Conservation (phyloP, 768 basidiomycete species). For the Udeniomyces megalosporus region DNA sequence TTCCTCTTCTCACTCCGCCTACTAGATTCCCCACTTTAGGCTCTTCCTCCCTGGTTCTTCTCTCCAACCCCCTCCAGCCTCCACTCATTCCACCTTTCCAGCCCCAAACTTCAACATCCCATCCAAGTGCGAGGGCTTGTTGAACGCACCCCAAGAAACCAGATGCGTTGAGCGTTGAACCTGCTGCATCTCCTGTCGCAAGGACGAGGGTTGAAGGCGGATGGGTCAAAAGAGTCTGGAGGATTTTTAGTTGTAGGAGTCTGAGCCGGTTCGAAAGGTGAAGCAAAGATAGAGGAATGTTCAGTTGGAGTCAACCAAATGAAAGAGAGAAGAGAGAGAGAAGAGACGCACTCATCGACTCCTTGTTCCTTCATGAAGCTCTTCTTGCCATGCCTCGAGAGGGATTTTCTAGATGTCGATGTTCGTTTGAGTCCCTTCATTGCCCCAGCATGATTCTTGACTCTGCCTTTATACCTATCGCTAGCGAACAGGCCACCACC, state of each 20-base stretch:
- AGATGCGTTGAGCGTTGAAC: constrained; percentile 79
- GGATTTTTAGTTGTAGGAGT: constrained; percentile 75
- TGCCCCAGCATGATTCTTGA: not conserved
- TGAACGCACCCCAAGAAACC: constrained; percentile 80
- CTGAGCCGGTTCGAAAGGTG: not conserved
- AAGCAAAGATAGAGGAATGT: not conserved
- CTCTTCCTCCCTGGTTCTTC: not conserved
- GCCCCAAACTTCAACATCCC: constrained; percentile 87
- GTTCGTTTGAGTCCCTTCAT: not conserved
- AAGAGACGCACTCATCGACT: constrained; percentile 51
- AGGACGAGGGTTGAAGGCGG: constrained; percentile 63
- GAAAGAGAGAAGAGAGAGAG: not conserved
- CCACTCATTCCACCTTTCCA: constrained; percentile 68
- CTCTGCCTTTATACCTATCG: constrained; percentile 1
- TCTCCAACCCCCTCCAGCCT: constrained; percentile 40
- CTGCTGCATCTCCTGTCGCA: constrained; percentile 85
- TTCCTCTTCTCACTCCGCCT: no score
- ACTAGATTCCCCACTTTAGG: no score
- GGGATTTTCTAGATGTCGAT: not conserved
- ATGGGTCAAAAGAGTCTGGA: constrained; percentile 61
- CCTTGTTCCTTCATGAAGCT: constrained; percentile 52
- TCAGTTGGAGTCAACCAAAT: not conserved
- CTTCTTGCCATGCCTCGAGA: not conserved
- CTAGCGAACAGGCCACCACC: constrained; percentile 6
- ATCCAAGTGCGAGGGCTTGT: constrained; percentile 71